Conservation (phyloP, 2,329 filamentous ascomycete genomes). For the Phaeoacremonium minimum region DNA sequence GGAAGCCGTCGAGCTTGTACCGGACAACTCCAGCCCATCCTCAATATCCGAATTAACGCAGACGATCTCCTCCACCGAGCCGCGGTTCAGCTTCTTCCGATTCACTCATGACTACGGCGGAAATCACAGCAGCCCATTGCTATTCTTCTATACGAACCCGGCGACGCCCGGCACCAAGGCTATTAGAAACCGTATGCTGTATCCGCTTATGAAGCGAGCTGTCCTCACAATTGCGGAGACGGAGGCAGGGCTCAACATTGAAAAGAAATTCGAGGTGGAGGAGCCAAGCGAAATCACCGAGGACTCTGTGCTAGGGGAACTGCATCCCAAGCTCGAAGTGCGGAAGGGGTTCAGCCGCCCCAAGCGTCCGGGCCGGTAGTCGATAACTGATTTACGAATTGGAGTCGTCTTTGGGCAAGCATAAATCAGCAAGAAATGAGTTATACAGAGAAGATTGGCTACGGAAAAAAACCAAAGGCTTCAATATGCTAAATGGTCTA, state of each 20-base stretch:
- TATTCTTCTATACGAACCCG: conserved; percentile 84
- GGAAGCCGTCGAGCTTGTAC: conserved; percentile 65
- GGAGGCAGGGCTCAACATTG: conserved; percentile 61
- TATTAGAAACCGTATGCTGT: conserved; percentile 83
- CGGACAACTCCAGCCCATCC: conserved; percentile 43
- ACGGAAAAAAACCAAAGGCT: too few species aligned
- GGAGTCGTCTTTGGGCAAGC: too few species aligned
- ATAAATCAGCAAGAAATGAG: too few species aligned
- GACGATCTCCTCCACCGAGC: conserved; percentile 62
- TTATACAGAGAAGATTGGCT: too few species aligned
- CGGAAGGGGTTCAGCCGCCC: conserved; percentile 72
- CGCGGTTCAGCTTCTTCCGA: conserved; percentile 75
- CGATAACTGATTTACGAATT: too few species aligned
- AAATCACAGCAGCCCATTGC: conserved; percentile 49
- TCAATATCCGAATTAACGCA: conserved; percentile 54
- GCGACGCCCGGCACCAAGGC: conserved; percentile 57
- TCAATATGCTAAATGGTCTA: too few species aligned
- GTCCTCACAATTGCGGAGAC: conserved; percentile 63
- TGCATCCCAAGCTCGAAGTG: conserved; percentile 62
- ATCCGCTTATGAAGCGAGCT: conserved; percentile 66
- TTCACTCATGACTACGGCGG: conserved; percentile 56
- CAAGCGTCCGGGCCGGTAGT: conserved; percentile 69
- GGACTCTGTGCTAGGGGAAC: conserved; percentile 58
- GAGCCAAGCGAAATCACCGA: conserved; percentile 69
- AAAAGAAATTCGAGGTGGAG: conserved; percentile 67